Percentiles rank a stretch among this genome's conserved stretches.
phyloP scores from a whole-genome alignment of 805 yeast genomes.

The Ogataea allantospora region DNA sequence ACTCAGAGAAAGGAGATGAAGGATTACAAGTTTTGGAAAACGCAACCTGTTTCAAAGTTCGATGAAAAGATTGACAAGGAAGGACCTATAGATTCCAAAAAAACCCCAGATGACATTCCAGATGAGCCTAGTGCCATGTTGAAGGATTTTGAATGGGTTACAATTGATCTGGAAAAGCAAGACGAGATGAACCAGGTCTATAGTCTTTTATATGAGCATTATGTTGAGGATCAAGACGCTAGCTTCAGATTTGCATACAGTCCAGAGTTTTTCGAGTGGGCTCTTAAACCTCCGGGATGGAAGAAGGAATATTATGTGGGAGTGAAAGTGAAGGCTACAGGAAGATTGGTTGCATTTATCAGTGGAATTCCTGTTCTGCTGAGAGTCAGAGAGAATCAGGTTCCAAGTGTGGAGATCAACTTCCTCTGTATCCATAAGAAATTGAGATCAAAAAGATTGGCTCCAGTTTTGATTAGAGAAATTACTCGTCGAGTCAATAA shows the following conservation, averaged over 20 bases:
- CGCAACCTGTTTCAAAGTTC: constrained; percentile 88
- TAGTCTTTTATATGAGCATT: constrained; percentile 77
- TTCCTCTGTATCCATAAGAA: constrained; percentile 94
- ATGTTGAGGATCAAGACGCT: constrained; percentile 92
- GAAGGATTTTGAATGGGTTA: constrained; percentile 85
- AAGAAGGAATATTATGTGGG: constrained; percentile 87
- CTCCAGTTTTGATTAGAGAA: constrained; percentile 92
- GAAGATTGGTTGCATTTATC: constrained; percentile 86
- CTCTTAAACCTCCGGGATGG: constrained; percentile 93
- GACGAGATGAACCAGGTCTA: constrained; percentile 74
- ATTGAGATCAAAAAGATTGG: constrained; percentile 86
- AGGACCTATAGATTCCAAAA: constrained; percentile 75
- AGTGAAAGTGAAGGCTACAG: constrained; percentile 75
- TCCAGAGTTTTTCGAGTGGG: constrained; percentile 84
- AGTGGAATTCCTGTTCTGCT: constrained; percentile 82
- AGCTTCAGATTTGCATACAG: constrained; percentile 89
- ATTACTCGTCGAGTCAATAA: constrained; percentile 89
- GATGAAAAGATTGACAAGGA: constrained; percentile 65
- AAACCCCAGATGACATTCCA: constrained; percentile 71
- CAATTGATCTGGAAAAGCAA: constrained; percentile 58
- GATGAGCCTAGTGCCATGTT: constrained; percentile 68
- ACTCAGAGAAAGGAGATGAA: constrained; percentile 71
- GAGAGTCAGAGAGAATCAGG: constrained; percentile 45
- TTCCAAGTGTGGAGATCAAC: constrained; percentile 83
- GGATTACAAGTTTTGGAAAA: constrained; percentile 95